phyloP scores from a whole-genome alignment of 1,139 yeast genomes.

The Groenewaldozyma sp. region DNA sequence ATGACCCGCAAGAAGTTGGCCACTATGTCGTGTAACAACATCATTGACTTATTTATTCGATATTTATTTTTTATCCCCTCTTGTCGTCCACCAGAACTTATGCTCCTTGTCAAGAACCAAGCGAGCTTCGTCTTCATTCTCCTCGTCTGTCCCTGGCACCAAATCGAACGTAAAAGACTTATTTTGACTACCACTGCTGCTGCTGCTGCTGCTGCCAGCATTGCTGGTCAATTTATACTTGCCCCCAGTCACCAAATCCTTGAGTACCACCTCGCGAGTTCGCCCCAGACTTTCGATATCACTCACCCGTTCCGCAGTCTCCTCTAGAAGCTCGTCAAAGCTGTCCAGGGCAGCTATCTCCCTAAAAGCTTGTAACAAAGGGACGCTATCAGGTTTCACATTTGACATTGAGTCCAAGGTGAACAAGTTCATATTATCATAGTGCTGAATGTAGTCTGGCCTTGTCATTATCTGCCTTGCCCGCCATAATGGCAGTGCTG shows the following conservation, averaged over 20 bases:
- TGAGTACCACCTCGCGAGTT: conserved; percentile 68
- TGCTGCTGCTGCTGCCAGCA: too few species aligned
- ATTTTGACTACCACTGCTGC: too few species aligned
- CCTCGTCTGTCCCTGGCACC: conserved; percentile 17
- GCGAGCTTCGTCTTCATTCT: conserved; percentile 14
- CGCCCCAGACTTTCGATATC: conserved; percentile 75
- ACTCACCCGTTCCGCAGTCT: conserved; percentile 61
- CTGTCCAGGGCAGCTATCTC: conserved; percentile 68
- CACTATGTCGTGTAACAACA: conserved; percentile 1
- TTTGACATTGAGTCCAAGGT: conserved; percentile 63
- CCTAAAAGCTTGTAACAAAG: conserved; percentile 85
- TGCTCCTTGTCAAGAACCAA: conserved; percentile 14
- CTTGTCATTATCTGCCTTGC: conserved; percentile 81
- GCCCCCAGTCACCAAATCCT: conserved; percentile 53
- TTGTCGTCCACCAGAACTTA: conserved; percentile 16
- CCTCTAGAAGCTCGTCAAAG: conserved; percentile 58
- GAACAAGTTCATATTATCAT: conserved; percentile 68
- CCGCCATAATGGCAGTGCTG: conserved; percentile 73
- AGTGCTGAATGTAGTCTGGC: conserved; percentile 66
- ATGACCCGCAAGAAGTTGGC: neutral
- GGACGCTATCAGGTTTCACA: conserved; percentile 74
- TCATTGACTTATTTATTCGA: too few species aligned
- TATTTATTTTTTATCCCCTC: conserved; percentile 10
- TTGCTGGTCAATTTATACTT: conserved; percentile 21
- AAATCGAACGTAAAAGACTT: conserved; percentile 4